Evolutionary conservation across 2,329 filamentous ascomycete species (phyloP), one percentile per base, ranked within the genome.

Genomic region (Blastomyces parvus): DNA sequence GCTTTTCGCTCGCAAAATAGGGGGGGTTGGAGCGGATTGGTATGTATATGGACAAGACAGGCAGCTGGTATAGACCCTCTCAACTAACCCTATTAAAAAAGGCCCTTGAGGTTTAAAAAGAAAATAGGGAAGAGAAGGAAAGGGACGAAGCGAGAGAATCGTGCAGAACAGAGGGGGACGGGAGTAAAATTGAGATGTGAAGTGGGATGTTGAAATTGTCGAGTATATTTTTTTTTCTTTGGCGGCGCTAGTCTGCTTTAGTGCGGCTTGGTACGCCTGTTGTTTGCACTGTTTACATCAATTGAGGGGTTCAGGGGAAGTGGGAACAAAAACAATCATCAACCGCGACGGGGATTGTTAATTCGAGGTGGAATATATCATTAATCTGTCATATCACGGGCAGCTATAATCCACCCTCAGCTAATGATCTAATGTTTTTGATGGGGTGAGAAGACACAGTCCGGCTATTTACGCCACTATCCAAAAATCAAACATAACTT

Each of bases 91-190:
- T 19, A 36, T 9, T 2, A 22, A 33, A 38, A 27, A 27, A 5
- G 2, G 8, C 27, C 59, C 65, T 63, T 62, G 46, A 44, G 40
- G 60, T 19, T 30, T 56, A 60, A n/a, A 59, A 33, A 64, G 1
- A 36, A 36, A 13, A 38, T 60, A 60, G 60, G 66, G 64, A 67
- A 64, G 64, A 68, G 64, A 65, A 62, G 33, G 25, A 66, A 65
- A 60, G 64, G 60, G 64, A 64, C 64, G 62, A 64, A 65, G 65
- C 61, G 65, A 65, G 67, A 64, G 40, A 62, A 64, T 59, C 40
- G 52, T 27, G 7, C 33, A 53, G 14, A 30, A 25, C 44, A 57
- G 36, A 55, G 30, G 25, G 33, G 36, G 36, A 8, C 1, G 13
- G 36, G 40, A 44, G 42, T 40, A 62, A 50, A 60, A 64, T 58